Percentiles rank a stretch among this genome's conserved stretches.
Evolutionary conservation across 345 rosid genomes (phyloP).

Genomic region (Atalantia buxifolia): DNA sequence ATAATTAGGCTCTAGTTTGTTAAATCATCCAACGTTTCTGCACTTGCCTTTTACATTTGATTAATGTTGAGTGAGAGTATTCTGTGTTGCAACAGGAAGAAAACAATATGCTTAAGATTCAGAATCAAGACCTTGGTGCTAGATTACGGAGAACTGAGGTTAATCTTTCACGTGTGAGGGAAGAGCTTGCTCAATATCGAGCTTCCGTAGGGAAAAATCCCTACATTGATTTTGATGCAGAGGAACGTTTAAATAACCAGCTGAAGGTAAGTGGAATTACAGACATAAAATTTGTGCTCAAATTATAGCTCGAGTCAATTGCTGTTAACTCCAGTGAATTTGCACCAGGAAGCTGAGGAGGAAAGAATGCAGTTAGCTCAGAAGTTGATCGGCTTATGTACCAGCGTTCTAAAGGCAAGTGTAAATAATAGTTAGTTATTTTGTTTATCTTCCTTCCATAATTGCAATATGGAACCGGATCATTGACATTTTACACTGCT

Average conservation of each 20-base stretch:
- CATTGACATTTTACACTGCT: background rate
- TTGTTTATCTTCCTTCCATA: background rate
- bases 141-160: constrained; percentile 57
- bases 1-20: background rate
- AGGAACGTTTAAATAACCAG: constrained; percentile 45
- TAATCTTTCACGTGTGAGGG: constrained; percentile 59
- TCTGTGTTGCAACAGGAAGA: constrained; percentile 64
- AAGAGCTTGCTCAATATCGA: constrained; percentile 77
- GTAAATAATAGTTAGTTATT: background rate
- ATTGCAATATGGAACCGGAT: background rate
- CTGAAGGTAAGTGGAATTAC: constrained; percentile 43
- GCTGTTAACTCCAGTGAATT: constrained; percentile 9
- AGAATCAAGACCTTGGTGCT: constrained; percentile 69
- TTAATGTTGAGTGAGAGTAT: background rate
- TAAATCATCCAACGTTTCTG: background rate
- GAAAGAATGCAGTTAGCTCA: constrained; percentile 65
- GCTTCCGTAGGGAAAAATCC: constrained; percentile 56
- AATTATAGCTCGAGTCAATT: background rate
- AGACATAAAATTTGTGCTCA: background rate
- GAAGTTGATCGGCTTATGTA: constrained; percentile 61
- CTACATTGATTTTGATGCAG: constrained; percentile 49
- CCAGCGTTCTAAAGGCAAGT: constrained; percentile 65
- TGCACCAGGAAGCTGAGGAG: constrained; percentile 60
- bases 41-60: background rate
- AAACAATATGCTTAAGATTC: constrained; percentile 67